phyloP scores from a whole-genome alignment of 1,284 basidiomycete genomes.

The Leccinum huronense region DNA sequence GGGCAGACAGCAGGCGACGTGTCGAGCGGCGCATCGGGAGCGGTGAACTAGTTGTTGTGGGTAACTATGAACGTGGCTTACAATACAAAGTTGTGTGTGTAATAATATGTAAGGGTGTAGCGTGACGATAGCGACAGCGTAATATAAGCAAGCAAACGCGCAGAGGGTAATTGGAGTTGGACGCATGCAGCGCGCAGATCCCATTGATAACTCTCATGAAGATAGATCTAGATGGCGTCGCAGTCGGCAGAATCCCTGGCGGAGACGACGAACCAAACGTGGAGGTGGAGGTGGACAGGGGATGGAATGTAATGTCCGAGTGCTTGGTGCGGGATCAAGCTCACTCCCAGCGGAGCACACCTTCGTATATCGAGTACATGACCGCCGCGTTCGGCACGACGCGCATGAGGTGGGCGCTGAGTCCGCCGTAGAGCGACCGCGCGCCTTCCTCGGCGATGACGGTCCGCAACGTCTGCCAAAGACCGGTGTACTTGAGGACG shows the following conservation, averaged over 20 bases:
- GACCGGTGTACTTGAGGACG: slow-evolving; percentile 82
- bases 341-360: slow-evolving; percentile 59
- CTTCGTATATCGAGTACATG: slow-evolving; percentile 91
- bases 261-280: not conserved
- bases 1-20: not conserved
- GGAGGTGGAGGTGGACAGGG: not conserved
- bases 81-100: slow-evolving; percentile 20
- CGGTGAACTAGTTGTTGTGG: slow-evolving; percentile 26
- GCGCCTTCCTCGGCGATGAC: slow-evolving; percentile 91
- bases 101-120: not conserved
- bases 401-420: slow-evolving; percentile 93
- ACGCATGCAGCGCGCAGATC: not conserved
- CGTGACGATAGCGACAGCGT: slow-evolving; percentile 17
- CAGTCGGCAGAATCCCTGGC: not conserved
- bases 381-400: slow-evolving; percentile 97
- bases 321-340: not conserved
- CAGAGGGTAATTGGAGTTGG: slow-evolving; percentile 11
- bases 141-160: slow-evolving; percentile 11
- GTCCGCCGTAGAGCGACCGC: slow-evolving; percentile 84
- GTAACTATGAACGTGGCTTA: slow-evolving; percentile 28
- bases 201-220: slow-evolving; percentile 19
- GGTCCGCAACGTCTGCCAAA: slow-evolving; percentile 82
- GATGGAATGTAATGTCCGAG: not conserved
- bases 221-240: slow-evolving; percentile 21
- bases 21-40: not conserved